Percentiles rank a stretch among this genome's conserved stretches.
Conservation (phyloP, 192 early-diverging fungal genomes). For the Backusella circina region DNA sequence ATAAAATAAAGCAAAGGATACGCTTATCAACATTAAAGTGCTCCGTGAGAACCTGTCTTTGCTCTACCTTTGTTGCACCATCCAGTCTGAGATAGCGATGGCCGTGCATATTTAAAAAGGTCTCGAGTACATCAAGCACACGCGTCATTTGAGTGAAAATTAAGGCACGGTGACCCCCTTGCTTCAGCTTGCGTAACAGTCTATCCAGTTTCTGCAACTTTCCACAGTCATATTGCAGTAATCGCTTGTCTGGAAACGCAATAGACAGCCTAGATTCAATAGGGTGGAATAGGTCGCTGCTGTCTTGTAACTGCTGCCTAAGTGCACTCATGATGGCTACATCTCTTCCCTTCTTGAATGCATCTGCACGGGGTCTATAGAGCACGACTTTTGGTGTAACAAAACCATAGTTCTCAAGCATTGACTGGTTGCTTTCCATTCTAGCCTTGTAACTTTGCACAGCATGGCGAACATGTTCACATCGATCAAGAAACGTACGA, state of each 20-base stretch:
- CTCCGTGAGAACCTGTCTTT: constrained; percentile 56
- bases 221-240: constrained; percentile 85
- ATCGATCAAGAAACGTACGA: constrained; percentile 25
- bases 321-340: not conserved
- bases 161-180: constrained; percentile 58
- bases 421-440: constrained; percentile 21
- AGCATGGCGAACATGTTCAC: constrained; percentile 27
- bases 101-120: constrained; percentile 67
- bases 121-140: constrained; percentile 61
- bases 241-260: constrained; percentile 79
- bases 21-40: constrained; percentile 55
- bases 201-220: constrained; percentile 61
- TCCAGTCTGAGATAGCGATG: constrained; percentile 59
- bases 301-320: constrained; percentile 20
- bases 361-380: constrained; percentile 9
- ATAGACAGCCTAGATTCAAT: constrained; percentile 63
- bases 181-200: constrained; percentile 50
- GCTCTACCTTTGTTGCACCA: constrained; percentile 57
- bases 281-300: constrained; percentile 55
- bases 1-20: constrained; percentile 46
- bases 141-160: constrained; percentile 72
- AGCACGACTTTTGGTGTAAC: constrained; percentile 54
- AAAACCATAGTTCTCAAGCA: constrained; percentile 54
- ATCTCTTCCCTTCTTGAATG: not conserved
- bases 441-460: constrained; percentile 38